phyloP scores from a whole-genome alignment of 495 filamentous ascomycete species.

The Trichoderma gamsii region DNA sequence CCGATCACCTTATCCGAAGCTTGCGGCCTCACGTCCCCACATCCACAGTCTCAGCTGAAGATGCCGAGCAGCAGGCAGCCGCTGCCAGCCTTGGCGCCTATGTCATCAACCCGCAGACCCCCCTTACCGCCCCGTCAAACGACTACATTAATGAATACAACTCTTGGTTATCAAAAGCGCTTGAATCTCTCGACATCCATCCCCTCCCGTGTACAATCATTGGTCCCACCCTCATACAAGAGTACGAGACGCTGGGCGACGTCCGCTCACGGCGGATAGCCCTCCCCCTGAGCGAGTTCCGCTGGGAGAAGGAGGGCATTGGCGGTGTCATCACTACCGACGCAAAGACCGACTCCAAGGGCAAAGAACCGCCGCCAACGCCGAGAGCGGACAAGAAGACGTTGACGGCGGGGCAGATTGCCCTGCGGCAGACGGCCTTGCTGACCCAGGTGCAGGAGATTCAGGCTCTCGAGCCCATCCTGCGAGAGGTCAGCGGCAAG shows the following conservation, averaged over 20 bases:
- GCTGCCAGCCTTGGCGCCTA: slow-evolving; percentile 69
- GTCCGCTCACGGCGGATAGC: slow-evolving; percentile 71
- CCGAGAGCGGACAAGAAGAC: slow-evolving; percentile 31
- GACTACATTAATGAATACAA: slow-evolving; percentile 81
- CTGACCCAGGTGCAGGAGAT: slow-evolving; percentile 81
- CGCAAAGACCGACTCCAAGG: slow-evolving; percentile 41
- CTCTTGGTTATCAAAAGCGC: slow-evolving; percentile 67
- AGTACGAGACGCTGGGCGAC: slow-evolving; percentile 63
- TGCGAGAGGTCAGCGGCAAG: slow-evolving; percentile 78
- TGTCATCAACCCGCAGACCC: slow-evolving; percentile 73
- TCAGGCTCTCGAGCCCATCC: slow-evolving; percentile 74
- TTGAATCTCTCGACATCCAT: slow-evolving; percentile 64
- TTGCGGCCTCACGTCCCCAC: slow-evolving; percentile 60
- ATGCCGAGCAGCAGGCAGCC: slow-evolving; percentile 55
- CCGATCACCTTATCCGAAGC: slow-evolving; percentile 70
- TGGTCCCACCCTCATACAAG: slow-evolving; percentile 70
- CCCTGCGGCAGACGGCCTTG: slow-evolving; percentile 71
- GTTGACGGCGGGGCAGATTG: slow-evolving; percentile 64
- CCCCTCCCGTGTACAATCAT: slow-evolving; percentile 76
- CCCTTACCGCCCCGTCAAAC: slow-evolving; percentile 71
- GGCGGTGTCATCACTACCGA: slow-evolving; percentile 49
- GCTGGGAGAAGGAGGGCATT: slow-evolving; percentile 79
- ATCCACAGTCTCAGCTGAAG: slow-evolving; percentile 42
- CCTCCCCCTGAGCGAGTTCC: slow-evolving; percentile 76
- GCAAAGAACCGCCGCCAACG: slow-evolving; percentile 23